These are phyloP conservation scores for Zychaea mexicana DNA, from an alignment of 371 early-diverging fungal genomes.

Conservation along the genomic window DNA sequence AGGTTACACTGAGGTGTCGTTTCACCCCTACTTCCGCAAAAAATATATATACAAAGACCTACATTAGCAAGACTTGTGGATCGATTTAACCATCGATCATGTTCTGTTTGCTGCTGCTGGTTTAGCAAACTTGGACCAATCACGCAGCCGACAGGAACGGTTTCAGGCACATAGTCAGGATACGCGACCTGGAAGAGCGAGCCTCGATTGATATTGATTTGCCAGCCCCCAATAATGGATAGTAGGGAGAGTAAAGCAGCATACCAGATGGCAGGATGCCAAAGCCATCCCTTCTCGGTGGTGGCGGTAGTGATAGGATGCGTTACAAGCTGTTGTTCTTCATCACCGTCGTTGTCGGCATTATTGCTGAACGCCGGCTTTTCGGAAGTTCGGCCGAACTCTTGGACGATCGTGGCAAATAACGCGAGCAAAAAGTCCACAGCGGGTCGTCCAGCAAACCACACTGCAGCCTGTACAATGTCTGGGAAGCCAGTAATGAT, in stretches of 20 bases:
- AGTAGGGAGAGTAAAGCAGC: slow-evolving; percentile 9
- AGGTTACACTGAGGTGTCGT: too few relatives aligned
- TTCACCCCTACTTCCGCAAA: background rate
- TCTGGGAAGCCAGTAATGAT: slow-evolving; percentile 25
- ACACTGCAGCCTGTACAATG: slow-evolving; percentile 26
- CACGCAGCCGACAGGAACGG: slow-evolving; percentile 37
- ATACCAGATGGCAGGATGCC: slow-evolving; percentile 13
- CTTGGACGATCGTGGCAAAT: slow-evolving; percentile 27
- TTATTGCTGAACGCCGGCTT: background rate
- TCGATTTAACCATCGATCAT: slow-evolving; percentile 33
- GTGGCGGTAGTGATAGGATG: background rate
- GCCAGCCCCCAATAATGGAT: slow-evolving; percentile 25
- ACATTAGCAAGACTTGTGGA: slow-evolving; percentile 24
- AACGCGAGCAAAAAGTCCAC: slow-evolving; percentile 34
- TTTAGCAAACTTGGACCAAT: slow-evolving; percentile 24
- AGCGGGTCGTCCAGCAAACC: slow-evolving; percentile 25
- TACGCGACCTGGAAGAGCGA: slow-evolving; percentile 36
- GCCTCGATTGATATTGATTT: slow-evolving; percentile 20
- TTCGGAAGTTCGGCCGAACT: slow-evolving; percentile 9
- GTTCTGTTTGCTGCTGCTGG: slow-evolving; percentile 7
- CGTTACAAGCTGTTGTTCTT: background rate
- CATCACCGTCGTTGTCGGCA: background rate
- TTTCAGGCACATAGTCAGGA: slow-evolving; percentile 29
- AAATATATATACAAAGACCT: background rate
- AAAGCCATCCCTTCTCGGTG: background rate